Conservation (phyloP, 495 filamentous ascomycete genomes). For the Pyrenula aspistea region DNA sequence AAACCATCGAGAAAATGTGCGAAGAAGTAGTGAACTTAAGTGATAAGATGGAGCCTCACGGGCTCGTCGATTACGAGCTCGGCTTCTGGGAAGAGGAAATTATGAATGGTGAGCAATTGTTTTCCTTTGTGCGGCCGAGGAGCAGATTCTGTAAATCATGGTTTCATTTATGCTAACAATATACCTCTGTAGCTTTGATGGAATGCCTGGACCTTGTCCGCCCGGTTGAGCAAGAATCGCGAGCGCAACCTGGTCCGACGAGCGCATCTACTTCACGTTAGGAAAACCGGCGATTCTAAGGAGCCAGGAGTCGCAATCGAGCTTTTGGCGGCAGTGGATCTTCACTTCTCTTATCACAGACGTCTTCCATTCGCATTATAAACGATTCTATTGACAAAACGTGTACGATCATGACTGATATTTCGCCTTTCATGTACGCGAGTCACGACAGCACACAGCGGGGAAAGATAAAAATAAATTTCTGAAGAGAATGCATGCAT, state of each 20-base stretch:
- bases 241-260: background rate
- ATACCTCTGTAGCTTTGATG: slow-evolving; percentile 38
- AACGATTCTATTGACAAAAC: no score
- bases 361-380: no score
- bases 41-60: slow-evolving; percentile 76
- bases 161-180: background rate
- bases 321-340: no score
- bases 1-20: slow-evolving; percentile 66
- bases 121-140: slow-evolving; percentile 3
- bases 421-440: no score
- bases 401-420: no score
- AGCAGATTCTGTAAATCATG: no score
- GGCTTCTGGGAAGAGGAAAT: slow-evolving; percentile 95
- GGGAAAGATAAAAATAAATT: no score
- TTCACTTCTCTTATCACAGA: no score
- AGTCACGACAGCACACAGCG: no score
- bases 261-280: background rate
- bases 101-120: slow-evolving; percentile 51
- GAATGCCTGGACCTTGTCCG: slow-evolving; percentile 51
- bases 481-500: no score
- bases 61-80: slow-evolving; percentile 93
- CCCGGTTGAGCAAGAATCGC: background rate
- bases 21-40: slow-evolving; percentile 69
- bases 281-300: no score
- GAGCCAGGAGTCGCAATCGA: no score